Evolutionary conservation across 2,329 filamentous ascomycete genomes (phyloP), one percentile per base, ranked within the genome.

Genomic region (Colletotrichum camelliae): DNA sequence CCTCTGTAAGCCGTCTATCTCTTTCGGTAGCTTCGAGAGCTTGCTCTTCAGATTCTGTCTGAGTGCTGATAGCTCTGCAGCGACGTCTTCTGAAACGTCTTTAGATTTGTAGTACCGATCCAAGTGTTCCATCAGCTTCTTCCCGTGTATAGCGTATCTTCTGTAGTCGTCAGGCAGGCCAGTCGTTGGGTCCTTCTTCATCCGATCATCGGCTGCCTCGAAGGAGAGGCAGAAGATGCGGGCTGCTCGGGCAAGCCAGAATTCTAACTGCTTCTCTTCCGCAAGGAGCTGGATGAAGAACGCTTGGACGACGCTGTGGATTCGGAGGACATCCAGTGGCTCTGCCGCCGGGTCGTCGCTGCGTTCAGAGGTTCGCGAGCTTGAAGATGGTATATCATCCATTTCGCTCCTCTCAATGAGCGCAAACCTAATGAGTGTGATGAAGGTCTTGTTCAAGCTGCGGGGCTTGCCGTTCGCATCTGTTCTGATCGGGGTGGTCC

Each of bases 241-340:
- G 2, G 87, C 83, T 4, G 89, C 86, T 24, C 87, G 83, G 62
- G 88, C 85, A 13, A 91, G 83, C 89, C 89, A 91, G 74, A 87
- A 86, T 1, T 82, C 79, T 0, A 87, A 81, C 66, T 86, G 81
- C 35, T 84, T 84, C 21, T 86, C 83, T 16, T 87, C 84, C 24
- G 82, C 82, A 4, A 90, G 81, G 0, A 84, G 83, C 64, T 89
- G 88, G 29, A 88, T 82, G 72, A 90, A 89, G 77, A 90, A 91
- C 3, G 85, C 86, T 76, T 91, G 89, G 2, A 91, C 87, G 7
- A 91, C 88, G 37, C 85, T 86, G 77, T 90, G 89, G 9, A 90
- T 82, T 29, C 86, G 81, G 2, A 91, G 84, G 24, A 90, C 85
- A 70, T 91, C 89, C 9, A 90, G 82, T 55, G 82, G 86, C 43